Evolutionary conservation across 306 rosid species (phyloP), one percentile per base, ranked within the genome.

Genomic region (Boehmeria nivea): DNA sequence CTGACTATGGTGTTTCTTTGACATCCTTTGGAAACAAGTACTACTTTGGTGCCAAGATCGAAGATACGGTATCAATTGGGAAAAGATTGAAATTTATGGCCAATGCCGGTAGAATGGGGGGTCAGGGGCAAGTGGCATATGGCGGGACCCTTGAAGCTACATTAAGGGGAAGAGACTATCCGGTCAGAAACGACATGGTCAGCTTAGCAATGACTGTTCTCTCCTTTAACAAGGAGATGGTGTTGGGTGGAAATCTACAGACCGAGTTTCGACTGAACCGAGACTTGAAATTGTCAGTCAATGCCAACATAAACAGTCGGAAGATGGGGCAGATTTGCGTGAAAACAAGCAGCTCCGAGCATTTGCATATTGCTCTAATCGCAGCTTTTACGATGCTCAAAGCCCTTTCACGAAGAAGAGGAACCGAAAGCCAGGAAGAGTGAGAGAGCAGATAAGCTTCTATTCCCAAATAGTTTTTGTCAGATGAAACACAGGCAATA

Each of bases 61-160:
- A 85, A 78, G 99, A 93, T 62, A 79, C 90, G 33, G 44, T 87
- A 43, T 70, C 77, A 38, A 37, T 93, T 27, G 96, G 96, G 69
- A 83, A 93, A 63, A 83, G 94, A 74, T 60, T 87, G 73, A 87
- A 81, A 72, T 77, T 87, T 67, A 73, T 81, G 26, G 42, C 71
- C 57, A 93, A 80, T 65, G 84, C 83, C 14, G 99, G 94, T 44
- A 65, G 73, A 57, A 69, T 87, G 71, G 77, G 63, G 51, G 95
- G 95, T 67, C 43, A 72, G 15, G 96, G 84, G 57, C 93, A 83
- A 67, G 82, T 69, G 65, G 89, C 88, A 19, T 77, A 77, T 43
- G 99, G 99, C 36, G 99, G 96, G 46, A 77, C 83, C 69, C 60
- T 87, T 47, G 94, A 77, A 77, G 86, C 89, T 49, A 73, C 72